Conservation (phyloP, 805 yeast genomes). For the Teunomyces tritomae region DNA sequence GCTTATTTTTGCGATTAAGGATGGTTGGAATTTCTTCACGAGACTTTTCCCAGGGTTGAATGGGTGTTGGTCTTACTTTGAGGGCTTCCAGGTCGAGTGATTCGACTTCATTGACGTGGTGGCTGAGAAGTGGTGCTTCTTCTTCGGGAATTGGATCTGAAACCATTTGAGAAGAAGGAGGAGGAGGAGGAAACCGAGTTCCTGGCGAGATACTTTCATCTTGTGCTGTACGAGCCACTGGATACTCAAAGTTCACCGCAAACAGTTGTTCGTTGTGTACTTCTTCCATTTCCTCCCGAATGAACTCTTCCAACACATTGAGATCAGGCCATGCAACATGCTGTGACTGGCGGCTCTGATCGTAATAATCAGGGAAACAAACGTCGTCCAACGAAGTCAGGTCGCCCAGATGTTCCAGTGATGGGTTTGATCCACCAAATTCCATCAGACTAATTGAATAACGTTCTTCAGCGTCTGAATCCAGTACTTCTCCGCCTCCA, state of each 20-base stretch:
- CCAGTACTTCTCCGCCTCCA: conserved; percentile 2
- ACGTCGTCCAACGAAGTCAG: conserved; percentile 87
- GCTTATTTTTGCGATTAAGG: conserved; percentile 13
- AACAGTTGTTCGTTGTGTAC: conserved; percentile 18
- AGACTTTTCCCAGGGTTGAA: conserved; percentile 67
- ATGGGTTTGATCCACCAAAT: conserved; percentile 59
- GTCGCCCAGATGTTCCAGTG: conserved; percentile 57
- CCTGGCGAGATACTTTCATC: conserved; percentile 10
- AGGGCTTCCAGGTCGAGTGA: conserved; percentile 41
- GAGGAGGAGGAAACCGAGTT: neutral
- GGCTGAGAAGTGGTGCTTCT: conserved; percentile 23
- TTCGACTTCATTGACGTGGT: conserved; percentile 32
- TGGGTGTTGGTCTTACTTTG: conserved; percentile 69
- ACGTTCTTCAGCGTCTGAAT: conserved; percentile 14
- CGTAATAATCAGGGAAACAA: conserved; percentile 76
- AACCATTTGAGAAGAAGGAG: neutral
- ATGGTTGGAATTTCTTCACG: conserved; percentile 30
- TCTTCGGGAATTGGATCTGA: neutral
- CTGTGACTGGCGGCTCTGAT: conserved; percentile 20
- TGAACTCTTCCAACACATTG: conserved; percentile 69
- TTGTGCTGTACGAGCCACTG: conserved; percentile 11
- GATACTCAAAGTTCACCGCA: conserved; percentile 39
- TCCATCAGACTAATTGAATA: conserved; percentile 27
- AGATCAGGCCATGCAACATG: conserved; percentile 79
- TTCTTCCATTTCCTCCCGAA: conserved; percentile 58